Percentiles rank a stretch among this genome's conserved stretches.
These are phyloP conservation scores for Symbiotaphrina buchneri DNA, from an alignment of 495 filamentous ascomycete genomes.

Conservation along the genomic window DNA sequence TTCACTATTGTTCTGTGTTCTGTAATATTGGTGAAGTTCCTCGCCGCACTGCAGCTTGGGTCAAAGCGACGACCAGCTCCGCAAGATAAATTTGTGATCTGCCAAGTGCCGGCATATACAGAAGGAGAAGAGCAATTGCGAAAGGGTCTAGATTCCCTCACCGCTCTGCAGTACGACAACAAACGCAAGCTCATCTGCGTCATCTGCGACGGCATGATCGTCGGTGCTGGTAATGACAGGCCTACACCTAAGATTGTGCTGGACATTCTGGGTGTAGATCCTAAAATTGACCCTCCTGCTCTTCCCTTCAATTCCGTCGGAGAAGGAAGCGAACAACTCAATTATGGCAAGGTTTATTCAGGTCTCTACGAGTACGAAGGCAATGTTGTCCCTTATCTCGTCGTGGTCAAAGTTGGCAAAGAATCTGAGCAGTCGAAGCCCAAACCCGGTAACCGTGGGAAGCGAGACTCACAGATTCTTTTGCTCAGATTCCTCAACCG, in stretches of 20 bases:
- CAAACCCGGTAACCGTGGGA: conserved; percentile 94
- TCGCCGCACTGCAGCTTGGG: conserved; percentile 84
- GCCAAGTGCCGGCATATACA: conserved; percentile 92
- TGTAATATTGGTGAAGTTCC: conserved; percentile 73
- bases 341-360: conserved; percentile 97
- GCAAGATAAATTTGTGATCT: conserved; percentile 98
- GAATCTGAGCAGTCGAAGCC: conserved; percentile 79
- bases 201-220: conserved; percentile 89
- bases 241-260: conserved; percentile 94
- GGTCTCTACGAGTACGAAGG: conserved; percentile 95
- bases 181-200: conserved; percentile 89
- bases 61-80: conserved; percentile 72
- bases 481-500: conserved; percentile 82
- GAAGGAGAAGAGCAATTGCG: conserved; percentile 89
- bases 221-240: conserved; percentile 87
- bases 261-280: conserved; percentile 91
- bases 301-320: conserved; percentile 83
- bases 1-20: conserved; percentile 64
- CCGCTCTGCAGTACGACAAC: conserved; percentile 88
- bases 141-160: conserved; percentile 83
- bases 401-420: conserved; percentile 92
- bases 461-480: conserved; percentile 88
- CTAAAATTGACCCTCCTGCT: conserved; percentile 86
- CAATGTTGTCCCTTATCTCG: conserved; percentile 89
- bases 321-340: conserved; percentile 74